These are phyloP conservation scores for Phellopilus nigrolimitatus DNA, from an alignment of 1,284 basidiomycete species.

Conservation along the genomic window DNA sequence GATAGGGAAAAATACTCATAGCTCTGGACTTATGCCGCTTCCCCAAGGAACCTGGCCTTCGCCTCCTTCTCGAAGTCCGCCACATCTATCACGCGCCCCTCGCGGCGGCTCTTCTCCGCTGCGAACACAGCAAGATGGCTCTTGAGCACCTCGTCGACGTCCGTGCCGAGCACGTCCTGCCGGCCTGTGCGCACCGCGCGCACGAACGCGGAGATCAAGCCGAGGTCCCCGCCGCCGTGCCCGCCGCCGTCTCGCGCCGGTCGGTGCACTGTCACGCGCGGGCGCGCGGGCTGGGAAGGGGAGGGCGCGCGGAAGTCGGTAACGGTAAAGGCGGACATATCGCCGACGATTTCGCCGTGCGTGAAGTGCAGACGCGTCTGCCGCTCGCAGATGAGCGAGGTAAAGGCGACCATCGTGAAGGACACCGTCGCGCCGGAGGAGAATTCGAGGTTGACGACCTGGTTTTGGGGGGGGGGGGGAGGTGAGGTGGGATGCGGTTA, in stretches of 20 bases:
- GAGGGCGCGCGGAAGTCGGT: slow-evolving; percentile 65
- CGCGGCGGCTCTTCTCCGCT: slow-evolving; percentile 68
- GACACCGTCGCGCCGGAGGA: slow-evolving; percentile 71
- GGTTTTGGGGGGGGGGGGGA: not conserved
- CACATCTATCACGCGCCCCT: slow-evolving; percentile 64
- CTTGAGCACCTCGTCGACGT: slow-evolving; percentile 62
- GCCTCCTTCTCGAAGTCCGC: slow-evolving; percentile 51
- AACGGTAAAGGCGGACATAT: slow-evolving; percentile 73
- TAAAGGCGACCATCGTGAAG: slow-evolving; percentile 81
- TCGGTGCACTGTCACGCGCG: slow-evolving; percentile 40
- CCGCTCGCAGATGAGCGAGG: slow-evolving; percentile 65
- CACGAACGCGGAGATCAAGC: slow-evolving; percentile 68
- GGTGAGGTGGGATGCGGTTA: not conserved
- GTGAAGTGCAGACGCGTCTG: slow-evolving; percentile 77
- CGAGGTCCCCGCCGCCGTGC: slow-evolving; percentile 79
- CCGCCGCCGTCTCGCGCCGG: slow-evolving; percentile 59
- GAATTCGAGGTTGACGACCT: slow-evolving; percentile 81
- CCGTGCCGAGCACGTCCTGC: slow-evolving; percentile 62
- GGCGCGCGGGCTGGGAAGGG: not conserved
- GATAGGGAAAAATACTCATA: not conserved
- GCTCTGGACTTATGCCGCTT: too few species aligned
- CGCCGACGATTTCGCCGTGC: slow-evolving; percentile 77
- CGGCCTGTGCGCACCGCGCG: slow-evolving; percentile 60
- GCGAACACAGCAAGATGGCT: slow-evolving; percentile 84
- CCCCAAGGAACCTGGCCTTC: slow-evolving; percentile 31